Evolutionary conservation across 2,329 filamentous ascomycete species (phyloP).

Genomic region (Alternaria ventricosa): DNA sequence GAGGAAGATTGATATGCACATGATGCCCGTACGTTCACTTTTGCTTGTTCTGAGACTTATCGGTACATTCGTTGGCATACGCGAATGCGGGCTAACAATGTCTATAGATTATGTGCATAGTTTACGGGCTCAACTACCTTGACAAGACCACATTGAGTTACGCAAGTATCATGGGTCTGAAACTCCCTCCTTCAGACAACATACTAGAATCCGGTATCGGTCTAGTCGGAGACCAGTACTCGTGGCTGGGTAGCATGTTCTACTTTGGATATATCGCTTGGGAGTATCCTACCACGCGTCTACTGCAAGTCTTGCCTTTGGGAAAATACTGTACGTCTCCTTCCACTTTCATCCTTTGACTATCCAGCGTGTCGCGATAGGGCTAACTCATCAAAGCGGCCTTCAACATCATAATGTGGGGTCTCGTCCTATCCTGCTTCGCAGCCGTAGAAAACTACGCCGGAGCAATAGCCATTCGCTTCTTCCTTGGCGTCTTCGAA

Average conservation of each 20-base stretch:
- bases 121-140: conserved; percentile 67
- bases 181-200: conserved; percentile 37
- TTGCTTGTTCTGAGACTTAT: not conserved
- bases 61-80: not conserved
- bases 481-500: conserved; percentile 73
- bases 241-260: conserved; percentile 59
- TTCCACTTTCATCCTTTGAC: not conserved
- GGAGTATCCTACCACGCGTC: conserved; percentile 71
- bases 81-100: not conserved
- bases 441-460: conserved; percentile 67
- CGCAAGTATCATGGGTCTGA: conserved; percentile 59
- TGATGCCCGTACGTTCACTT: conserved; percentile 58
- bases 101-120: conserved; percentile 58
- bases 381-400: conserved; percentile 48
- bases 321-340: conserved; percentile 63
- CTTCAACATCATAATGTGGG: conserved; percentile 70
- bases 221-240: conserved; percentile 59
- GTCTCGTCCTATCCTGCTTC: conserved; percentile 65
- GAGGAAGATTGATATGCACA: conserved; percentile 66
- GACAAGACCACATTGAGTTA: conserved; percentile 66
- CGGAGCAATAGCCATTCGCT: conserved; percentile 68
- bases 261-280: conserved; percentile 64
- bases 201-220: conserved; percentile 50
- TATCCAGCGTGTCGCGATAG: not conserved
- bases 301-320: conserved; percentile 68